A percentile compares a stretch with the other conserved stretches of the same genome.
Conservation (phyloP, 768 basidiomycete species). For the Boletus vermiculosoides region DNA sequence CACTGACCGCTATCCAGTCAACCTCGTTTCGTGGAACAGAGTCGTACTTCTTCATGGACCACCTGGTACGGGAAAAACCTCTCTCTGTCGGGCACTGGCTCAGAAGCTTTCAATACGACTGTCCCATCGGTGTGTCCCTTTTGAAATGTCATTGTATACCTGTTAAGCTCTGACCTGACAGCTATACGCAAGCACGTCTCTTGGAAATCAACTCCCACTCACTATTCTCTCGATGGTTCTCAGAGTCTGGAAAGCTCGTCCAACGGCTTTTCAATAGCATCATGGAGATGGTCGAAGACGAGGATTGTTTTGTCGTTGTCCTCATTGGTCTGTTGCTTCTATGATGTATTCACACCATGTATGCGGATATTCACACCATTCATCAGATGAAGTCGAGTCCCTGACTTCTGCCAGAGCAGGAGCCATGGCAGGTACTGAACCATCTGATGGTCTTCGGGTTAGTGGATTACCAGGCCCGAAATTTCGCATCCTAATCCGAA, state of each 20-base stretch:
- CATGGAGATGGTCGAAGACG: conserved; percentile 89
- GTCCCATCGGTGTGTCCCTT: conserved; percentile 62
- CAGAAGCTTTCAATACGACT: conserved; percentile 94
- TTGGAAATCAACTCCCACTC: conserved; percentile 99
- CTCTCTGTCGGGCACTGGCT: conserved; percentile 88
- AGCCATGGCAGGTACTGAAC: conserved; percentile 94
- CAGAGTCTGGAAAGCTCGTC: conserved; percentile 97
- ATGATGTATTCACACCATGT: neutral
- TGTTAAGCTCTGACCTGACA: conserved; percentile 30
- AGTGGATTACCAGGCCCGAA: conserved; percentile 18
- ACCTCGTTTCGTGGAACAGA: conserved; percentile 94
- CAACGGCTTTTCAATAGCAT: conserved; percentile 89
- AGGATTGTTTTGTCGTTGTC: conserved; percentile 87
- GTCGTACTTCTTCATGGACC: conserved; percentile 94
- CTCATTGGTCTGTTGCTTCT: conserved; percentile 66
- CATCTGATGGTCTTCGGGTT: conserved; percentile 89
- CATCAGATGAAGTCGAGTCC: conserved; percentile 91
- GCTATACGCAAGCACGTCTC: conserved; percentile 83
- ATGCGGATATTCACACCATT: conserved; percentile 1
- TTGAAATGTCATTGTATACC: neutral
- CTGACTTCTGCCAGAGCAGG: conserved; percentile 92
- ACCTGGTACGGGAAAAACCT: conserved; percentile 97
- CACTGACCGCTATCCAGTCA: conserved; percentile 48
- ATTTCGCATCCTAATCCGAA: neutral
- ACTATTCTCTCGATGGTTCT: conserved; percentile 98